A percentile compares a stretch with the other conserved stretches of the same genome.
Evolutionary conservation across 179 eudicot genomes (phyloP).

Genomic region (Drosera spatulata): DNA sequence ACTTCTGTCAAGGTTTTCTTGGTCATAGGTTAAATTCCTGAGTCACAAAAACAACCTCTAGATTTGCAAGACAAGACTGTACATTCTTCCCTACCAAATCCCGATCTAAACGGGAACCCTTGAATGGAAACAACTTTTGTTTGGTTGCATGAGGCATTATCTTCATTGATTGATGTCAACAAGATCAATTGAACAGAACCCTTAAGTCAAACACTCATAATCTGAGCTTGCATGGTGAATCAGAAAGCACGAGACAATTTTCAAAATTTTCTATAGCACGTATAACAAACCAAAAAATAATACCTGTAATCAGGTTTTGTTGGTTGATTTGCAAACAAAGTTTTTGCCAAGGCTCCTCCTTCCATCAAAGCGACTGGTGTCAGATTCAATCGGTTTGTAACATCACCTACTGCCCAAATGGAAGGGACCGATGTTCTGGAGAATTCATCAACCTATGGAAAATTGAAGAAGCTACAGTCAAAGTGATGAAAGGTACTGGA

Average conservation of each 20-base stretch:
- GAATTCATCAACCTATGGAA: constrained; percentile 71
- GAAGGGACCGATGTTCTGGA: constrained; percentile 88
- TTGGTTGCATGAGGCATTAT: too few relatives aligned
- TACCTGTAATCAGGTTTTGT: constrained; percentile 92
- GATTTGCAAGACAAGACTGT: too few relatives aligned
- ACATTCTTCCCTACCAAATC: too few relatives aligned
- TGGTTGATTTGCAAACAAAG: constrained; percentile 77
- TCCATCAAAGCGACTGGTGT: constrained; percentile 99
- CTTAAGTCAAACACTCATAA: too few relatives aligned
- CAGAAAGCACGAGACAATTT: background rate
- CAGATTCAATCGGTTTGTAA: constrained; percentile 85
- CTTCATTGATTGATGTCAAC: too few relatives aligned
- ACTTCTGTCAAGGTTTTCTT: too few relatives aligned
- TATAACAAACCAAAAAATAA: background rate
- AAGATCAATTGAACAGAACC: too few relatives aligned
- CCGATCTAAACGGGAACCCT: too few relatives aligned
- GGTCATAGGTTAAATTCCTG: too few relatives aligned
- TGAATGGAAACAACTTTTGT: too few relatives aligned
- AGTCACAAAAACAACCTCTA: too few relatives aligned
- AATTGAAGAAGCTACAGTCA: constrained; percentile 2
- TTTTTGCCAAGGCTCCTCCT: constrained; percentile 88
- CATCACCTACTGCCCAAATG: constrained; percentile 99
- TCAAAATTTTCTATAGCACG: background rate
- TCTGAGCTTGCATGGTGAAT: background rate
- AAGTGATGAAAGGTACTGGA: background rate